Base-by-base conservation (phyloP, 2,329 filamentous ascomycete genomes). In the Calonectria pauciramosa region DNA sequence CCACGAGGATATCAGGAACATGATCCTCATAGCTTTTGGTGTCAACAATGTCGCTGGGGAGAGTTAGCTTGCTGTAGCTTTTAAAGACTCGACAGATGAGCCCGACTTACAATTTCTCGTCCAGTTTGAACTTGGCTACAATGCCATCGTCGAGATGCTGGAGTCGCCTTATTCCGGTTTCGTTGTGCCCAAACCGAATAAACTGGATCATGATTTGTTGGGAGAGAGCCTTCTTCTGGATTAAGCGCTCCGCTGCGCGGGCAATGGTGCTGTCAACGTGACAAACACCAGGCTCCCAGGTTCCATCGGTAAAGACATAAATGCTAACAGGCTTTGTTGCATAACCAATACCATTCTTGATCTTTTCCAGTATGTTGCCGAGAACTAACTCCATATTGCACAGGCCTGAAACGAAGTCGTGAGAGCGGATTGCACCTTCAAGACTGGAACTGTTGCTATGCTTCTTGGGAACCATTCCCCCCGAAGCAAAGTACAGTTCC, bases 151-250 rank as follows among this genome's bases (percentile, higher is more conserved):
- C 73, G 1, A 75, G 67, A 20, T 65, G 11, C 3, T 14, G 28
- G 0, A 75, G 52, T 14, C 70, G 30, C 2, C 10, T 2, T 1
- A 30, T 23, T 11, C 51, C 70, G 0, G 7, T 4, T 4, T 5
- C 0, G 3, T 28, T 28, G 16, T 63, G 6, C 16, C 73, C 73
- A 20, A 72, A 75, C 1, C 64, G 73, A 14, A 75, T 72, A 14
- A 75, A 75, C 32, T 75, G 73, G 8, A 75, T 67, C 73, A 75
- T 75, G 36, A 72, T 69, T 5, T 32, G 38, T 14, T 59, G 52
- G 0, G 52, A 8, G 2, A 11, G 38, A 3, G 64, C 18, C 1
- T 52, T n/a, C 0, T 41, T 26, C 7, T 28, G 1, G 1, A n/a
- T 23, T 7, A 72, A 36, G 20, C 23, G n/a, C 2, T 8, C 16